phyloP scores from a whole-genome alignment of 257 asterid genomes.

The Solanum etuberosum region DNA sequence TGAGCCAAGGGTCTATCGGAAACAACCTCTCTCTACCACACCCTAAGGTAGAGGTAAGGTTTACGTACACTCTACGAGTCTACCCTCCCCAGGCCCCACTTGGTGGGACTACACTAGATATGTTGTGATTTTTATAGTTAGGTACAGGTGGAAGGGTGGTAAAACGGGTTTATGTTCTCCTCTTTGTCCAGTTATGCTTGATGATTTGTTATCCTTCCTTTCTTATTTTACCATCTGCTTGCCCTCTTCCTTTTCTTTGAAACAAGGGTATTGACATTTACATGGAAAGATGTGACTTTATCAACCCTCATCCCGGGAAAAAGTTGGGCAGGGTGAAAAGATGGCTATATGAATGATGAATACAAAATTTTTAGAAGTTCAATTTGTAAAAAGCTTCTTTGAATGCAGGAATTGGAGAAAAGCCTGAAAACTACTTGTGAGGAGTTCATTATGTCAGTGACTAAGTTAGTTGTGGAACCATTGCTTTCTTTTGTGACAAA shows the following conservation, averaged over 20 bases:
- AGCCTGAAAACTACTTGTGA: conserved; percentile 93
- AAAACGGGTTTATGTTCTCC: background rate
- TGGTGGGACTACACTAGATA: background rate
- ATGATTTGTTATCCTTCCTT: background rate
- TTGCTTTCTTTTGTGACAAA: conserved; percentile 90
- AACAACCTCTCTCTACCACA: background rate
- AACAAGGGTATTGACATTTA: background rate
- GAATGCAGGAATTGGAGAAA: conserved; percentile 87
- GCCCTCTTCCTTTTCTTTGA: background rate
- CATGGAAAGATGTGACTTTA: background rate
- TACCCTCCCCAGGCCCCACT: background rate
- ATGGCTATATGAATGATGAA: background rate
- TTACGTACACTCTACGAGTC: background rate
- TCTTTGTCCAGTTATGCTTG: background rate
- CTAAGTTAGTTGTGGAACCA: conserved; percentile 95
- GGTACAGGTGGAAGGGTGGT: background rate
- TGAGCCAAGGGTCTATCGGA: background rate
- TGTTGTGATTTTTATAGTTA: background rate
- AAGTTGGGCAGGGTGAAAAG: background rate
- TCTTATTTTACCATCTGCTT: background rate
- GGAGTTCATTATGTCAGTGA: conserved; percentile 94
- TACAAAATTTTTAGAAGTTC: background rate
- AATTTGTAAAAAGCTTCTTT: conserved; percentile 6
- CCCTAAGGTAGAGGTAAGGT: background rate
- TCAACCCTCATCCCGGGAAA: background rate